Evolutionary conservation across 768 basidiomycete genomes (phyloP), one percentile per base, ranked within the genome.

Genomic region (Tephrocybe rancida): DNA sequence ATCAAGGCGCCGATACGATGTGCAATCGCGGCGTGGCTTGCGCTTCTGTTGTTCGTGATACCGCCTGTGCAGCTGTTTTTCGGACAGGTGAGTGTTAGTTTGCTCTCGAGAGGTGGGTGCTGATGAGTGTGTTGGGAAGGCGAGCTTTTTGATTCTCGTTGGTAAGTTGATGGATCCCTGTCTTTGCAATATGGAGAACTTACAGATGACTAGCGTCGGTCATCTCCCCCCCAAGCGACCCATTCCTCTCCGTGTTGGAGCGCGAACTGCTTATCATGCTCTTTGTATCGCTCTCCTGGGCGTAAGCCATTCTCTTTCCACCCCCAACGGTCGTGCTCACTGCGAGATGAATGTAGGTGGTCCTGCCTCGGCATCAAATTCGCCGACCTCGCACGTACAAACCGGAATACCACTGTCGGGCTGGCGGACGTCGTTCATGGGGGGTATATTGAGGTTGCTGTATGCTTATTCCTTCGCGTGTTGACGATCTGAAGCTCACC

Each of bases 221-320:
- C 57, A 58, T 91, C 3, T 86, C 85, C 3, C 85, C 89, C 1
- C 87, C 89, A 0, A 71, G 63, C 19, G 87, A 87, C 49, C 85
- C 87, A 0, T 88, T 90, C 60, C 70, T 87, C n/a, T 73, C 78
- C 3, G 85, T 86, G 3, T 62, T 88, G 13, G 88, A 90, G 61
- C 82, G 86, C 1, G 87, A 90, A 61, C 39, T 80, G 8, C 70
- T 80, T 5, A 80, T 85, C 30, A 54, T 88, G 5, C 18, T 73
- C 0, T 82, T 84, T 42, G 77, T 77, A 0, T 57, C 71, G 1
- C 18, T 74, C 8, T 73, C 76, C 24, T 90, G 86, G 86, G 87
- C 79, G 86, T 86, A 57, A 64, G 84, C 78, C 16, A 11, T n/a
- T 16, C 14, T 42, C 29, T 1, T 10, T 48, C 4, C 21, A 18